A percentile compares a stretch with the other conserved stretches of the same genome.
These are phyloP conservation scores for Solanum hybrid DNA, from an alignment of 305 asterid genomes.

Conservation along the genomic window DNA sequence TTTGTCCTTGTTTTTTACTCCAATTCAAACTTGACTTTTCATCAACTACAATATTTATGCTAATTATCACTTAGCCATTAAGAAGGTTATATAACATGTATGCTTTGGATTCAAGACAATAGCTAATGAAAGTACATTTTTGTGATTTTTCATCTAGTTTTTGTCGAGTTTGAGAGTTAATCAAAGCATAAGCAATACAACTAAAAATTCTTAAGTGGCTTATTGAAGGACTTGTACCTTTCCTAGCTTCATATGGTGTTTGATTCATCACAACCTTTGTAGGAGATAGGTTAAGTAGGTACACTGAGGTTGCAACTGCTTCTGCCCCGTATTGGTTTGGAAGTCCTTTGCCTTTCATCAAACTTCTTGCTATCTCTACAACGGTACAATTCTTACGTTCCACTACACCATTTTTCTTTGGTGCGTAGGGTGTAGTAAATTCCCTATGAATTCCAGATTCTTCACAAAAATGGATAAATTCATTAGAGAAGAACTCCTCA, in stretches of 20 bases:
- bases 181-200: neutral
- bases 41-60: neutral
- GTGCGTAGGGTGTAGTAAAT: neutral
- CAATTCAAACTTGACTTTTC: neutral
- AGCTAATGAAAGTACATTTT: neutral
- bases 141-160: neutral
- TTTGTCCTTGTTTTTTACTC: neutral
- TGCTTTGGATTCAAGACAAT: neutral
- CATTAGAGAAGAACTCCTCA: neutral
- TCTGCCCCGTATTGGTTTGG: neutral
- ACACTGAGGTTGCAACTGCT: neutral
- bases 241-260: neutral
- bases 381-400: neutral
- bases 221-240: neutral
- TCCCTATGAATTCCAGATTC: neutral
- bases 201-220: neutral
- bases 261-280: neutral
- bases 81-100: neutral
- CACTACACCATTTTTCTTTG: no score
- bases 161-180: neutral
- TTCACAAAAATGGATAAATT: neutral
- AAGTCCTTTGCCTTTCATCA: neutral
- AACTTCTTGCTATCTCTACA: neutral
- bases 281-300: neutral
- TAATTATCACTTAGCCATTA: neutral